Evolutionary conservation across 1,139 yeast species (phyloP).

Genomic region (Casaregolazyma suthepensis): DNA sequence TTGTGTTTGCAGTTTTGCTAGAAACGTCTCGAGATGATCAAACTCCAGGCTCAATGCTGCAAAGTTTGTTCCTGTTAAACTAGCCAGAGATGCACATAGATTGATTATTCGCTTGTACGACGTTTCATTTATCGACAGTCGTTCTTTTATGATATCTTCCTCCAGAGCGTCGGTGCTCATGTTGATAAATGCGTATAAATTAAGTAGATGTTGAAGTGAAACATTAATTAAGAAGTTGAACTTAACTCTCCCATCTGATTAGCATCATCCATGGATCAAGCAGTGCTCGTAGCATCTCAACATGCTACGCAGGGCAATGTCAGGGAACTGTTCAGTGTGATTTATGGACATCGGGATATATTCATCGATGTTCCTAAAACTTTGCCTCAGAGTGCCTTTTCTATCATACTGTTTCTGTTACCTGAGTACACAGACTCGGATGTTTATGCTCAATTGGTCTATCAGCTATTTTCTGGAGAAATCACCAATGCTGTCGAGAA

Average conservation of each 20-base stretch:
- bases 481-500: background rate
- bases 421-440: slow-evolving; percentile 21
- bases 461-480: slow-evolving; percentile 2
- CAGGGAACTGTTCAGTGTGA: slow-evolving; percentile 11
- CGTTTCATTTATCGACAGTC: slow-evolving; percentile 24
- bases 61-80: slow-evolving; percentile 5
- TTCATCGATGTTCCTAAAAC: slow-evolving; percentile 13
- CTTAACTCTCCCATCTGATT: background rate
- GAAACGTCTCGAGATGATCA: slow-evolving; percentile 20
- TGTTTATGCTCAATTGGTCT: slow-evolving; percentile 10
- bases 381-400: slow-evolving; percentile 18
- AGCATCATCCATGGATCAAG: slow-evolving; percentile 12
- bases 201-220: background rate
- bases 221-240: too few species aligned
- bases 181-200: background rate
- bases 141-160: slow-evolving; percentile 24
- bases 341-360: slow-evolving; percentile 12
- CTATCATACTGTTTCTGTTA: slow-evolving; percentile 17
- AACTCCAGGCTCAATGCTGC: slow-evolving; percentile 17
- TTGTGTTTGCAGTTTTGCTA: slow-evolving; percentile 26
- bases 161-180: slow-evolving; percentile 11
- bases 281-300: slow-evolving; percentile 18
- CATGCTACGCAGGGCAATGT: slow-evolving; percentile 19
- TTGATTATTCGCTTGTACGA: slow-evolving; percentile 21
- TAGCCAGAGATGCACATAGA: slow-evolving; percentile 13